Conservation (phyloP, 352 stramenopile genomes). For the Phytophthora citrophthora region DNA sequence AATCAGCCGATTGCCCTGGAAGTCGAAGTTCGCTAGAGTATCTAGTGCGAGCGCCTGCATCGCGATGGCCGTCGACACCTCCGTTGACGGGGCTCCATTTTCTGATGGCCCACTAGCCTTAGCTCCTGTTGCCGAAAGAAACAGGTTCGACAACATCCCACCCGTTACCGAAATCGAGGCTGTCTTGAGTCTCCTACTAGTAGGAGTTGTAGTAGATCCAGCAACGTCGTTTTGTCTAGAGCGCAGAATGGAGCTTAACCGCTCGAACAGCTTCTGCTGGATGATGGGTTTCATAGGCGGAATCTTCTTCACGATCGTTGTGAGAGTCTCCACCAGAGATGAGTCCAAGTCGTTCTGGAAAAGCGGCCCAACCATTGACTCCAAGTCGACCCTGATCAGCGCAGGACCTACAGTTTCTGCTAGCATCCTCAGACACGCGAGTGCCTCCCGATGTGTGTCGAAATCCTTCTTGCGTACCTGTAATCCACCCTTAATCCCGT, state of each 20-base stretch:
- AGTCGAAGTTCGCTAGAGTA: slow-evolving; percentile 88
- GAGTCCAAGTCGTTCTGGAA: slow-evolving; percentile 88
- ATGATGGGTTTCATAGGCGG: slow-evolving; percentile 76
- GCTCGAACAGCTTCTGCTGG: slow-evolving; percentile 86
- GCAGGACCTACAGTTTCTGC: slow-evolving; percentile 76
- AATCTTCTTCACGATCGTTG: slow-evolving; percentile 88
- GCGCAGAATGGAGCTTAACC: slow-evolving; percentile 77
- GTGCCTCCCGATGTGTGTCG: slow-evolving; percentile 85
- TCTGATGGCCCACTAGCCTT: slow-evolving; percentile 54
- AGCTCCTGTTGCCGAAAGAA: slow-evolving; percentile 58
- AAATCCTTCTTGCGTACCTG: slow-evolving; percentile 86
- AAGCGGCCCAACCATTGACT: slow-evolving; percentile 78
- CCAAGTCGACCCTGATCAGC: slow-evolving; percentile 81
- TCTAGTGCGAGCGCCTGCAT: slow-evolving; percentile 88
- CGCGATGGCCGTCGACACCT: slow-evolving; percentile 59
- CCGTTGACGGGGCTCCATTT: slow-evolving; percentile 42
- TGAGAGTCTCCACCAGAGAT: slow-evolving; percentile 82
- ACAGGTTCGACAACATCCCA: slow-evolving; percentile 74
- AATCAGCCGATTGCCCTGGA: slow-evolving; percentile 84
- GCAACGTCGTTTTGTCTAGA: slow-evolving; percentile 53
- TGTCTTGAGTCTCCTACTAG: slow-evolving; percentile 74
- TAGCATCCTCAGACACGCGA: slow-evolving; percentile 85
- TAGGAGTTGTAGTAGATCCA: slow-evolving; percentile 56
- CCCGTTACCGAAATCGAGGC: slow-evolving; percentile 76
- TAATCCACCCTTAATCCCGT: slow-evolving; percentile 84